Evolutionary conservation across 345 rosid genomes (phyloP).

Genomic region (Lagerstroemia speciosa): DNA sequence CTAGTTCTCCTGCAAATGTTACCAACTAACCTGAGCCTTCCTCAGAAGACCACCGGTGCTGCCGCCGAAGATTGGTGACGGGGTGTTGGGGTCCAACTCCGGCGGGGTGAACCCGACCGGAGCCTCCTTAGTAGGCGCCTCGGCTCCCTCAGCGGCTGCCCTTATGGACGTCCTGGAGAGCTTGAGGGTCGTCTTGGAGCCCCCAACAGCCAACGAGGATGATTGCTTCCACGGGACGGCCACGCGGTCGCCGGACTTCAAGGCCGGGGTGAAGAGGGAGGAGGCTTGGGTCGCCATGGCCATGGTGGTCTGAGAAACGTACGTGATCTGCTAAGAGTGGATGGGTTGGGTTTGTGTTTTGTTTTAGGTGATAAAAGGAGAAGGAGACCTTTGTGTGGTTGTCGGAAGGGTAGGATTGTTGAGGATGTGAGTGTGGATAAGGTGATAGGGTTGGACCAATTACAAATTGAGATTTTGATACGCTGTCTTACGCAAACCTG

Average conservation of each 20-base stretch:
- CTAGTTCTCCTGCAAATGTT: background rate
- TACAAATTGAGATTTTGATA: constrained; percentile 24
- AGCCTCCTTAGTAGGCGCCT: constrained; percentile 37
- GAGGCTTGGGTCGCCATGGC: constrained; percentile 70
- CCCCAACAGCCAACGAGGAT: constrained; percentile 9
- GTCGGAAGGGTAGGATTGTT: background rate
- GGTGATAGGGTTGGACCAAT: constrained; percentile 42
- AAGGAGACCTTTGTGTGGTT: background rate
- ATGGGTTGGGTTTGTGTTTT: background rate
- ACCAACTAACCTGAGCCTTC: constrained; percentile 55
- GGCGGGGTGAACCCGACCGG: constrained; percentile 87
- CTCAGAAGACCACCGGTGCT: constrained; percentile 75
- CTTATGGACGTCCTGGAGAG: constrained; percentile 31
- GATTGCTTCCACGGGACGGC: constrained; percentile 41
- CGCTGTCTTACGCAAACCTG: constrained; percentile 13
- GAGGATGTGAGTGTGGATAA: constrained; percentile 34
- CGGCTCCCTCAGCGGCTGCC: constrained; percentile 32
- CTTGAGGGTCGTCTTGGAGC: constrained; percentile 30
- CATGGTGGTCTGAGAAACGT: constrained; percentile 1
- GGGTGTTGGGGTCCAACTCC: constrained; percentile 71
- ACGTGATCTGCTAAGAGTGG: background rate
- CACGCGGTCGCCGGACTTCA: constrained; percentile 34
- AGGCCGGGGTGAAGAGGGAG: constrained; percentile 44
- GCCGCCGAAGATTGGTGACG: constrained; percentile 87
- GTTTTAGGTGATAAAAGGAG: background rate